A percentile compares a stretch with the other conserved stretches of the same genome.
Evolutionary conservation across 2,329 filamentous ascomycete genomes (phyloP).

Genomic region (Cordyceps cateniannulata): DNA sequence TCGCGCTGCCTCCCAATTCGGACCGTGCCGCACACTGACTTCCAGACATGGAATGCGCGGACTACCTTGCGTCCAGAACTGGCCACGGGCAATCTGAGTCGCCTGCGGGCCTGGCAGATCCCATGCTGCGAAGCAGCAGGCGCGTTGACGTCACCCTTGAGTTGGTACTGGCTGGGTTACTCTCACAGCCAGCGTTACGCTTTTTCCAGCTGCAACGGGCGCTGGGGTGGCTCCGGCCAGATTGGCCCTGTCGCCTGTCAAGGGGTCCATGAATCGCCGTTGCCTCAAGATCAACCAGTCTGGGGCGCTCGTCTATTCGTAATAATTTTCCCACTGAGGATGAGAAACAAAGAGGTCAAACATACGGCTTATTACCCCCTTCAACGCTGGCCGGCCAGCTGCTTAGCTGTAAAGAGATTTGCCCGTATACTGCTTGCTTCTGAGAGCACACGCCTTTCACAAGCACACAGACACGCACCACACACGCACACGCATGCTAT

Average conservation of each 20-base stretch:
- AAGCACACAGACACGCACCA: background rate
- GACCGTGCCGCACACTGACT: background rate
- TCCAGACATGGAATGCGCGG: conserved; percentile 1
- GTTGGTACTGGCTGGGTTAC: background rate
- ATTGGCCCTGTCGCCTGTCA: background rate
- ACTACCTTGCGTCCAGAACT: background rate
- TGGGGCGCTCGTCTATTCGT: background rate
- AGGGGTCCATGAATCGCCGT: background rate
- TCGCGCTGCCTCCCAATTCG: conserved; percentile 4
- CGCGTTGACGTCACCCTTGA: conserved; percentile 6
- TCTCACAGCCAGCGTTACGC: background rate
- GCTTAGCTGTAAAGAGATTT: no score
- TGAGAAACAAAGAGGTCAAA: background rate
- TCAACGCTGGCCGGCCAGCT: no score
- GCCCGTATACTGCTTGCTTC: background rate
- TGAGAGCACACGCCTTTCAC: background rate
- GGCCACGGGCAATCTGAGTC: conserved; percentile 11
- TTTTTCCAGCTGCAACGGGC: background rate
- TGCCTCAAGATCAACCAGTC: background rate
- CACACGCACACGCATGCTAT: background rate
- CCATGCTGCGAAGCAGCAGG: background rate
- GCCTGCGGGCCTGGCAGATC: conserved; percentile 9
- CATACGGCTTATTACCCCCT: background rate
- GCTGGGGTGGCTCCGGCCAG: background rate
- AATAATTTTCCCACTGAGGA: background rate